Evolutionary conservation across 2,329 filamentous ascomycete genomes (phyloP).

Genomic region (Aphanocladium album): DNA sequence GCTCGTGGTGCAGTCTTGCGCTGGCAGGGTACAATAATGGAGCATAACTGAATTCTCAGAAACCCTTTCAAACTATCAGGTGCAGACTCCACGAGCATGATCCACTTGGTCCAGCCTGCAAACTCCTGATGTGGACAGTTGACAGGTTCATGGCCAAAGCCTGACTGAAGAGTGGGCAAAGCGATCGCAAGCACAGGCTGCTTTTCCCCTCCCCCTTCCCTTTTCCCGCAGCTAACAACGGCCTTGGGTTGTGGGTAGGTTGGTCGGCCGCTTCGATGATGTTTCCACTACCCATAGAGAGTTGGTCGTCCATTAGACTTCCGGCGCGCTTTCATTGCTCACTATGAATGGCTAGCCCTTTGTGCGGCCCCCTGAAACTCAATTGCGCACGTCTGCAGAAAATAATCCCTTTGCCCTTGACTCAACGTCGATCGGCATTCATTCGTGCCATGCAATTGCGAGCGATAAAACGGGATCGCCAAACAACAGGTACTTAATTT

Average conservation of each 20-base stretch:
- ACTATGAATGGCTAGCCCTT: too few relatives aligned
- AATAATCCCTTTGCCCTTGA: background rate
- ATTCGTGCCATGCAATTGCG: background rate
- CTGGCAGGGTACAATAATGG: background rate
- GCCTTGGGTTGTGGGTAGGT: background rate
- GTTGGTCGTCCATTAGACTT: background rate
- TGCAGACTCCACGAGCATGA: background rate
- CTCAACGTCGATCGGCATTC: background rate
- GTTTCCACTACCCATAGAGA: background rate
- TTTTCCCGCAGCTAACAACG: background rate
- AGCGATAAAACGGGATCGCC: background rate
- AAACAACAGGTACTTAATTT: slow-evolving; percentile 1
- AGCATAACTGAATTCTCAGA: background rate
- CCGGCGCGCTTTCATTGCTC: background rate
- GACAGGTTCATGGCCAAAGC: background rate
- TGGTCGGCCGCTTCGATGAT: background rate
- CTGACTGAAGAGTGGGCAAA: background rate
- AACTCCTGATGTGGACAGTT: background rate
- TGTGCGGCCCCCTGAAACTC: background rate
- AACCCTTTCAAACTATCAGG: background rate
- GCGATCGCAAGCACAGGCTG: background rate
- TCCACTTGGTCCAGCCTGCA: background rate
- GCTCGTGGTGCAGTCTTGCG: background rate
- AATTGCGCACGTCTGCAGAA: background rate
- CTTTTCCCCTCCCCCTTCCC: background rate